Conservation (phyloP, 192 early-diverging fungal species). For the Mortierella alpina region DNA sequence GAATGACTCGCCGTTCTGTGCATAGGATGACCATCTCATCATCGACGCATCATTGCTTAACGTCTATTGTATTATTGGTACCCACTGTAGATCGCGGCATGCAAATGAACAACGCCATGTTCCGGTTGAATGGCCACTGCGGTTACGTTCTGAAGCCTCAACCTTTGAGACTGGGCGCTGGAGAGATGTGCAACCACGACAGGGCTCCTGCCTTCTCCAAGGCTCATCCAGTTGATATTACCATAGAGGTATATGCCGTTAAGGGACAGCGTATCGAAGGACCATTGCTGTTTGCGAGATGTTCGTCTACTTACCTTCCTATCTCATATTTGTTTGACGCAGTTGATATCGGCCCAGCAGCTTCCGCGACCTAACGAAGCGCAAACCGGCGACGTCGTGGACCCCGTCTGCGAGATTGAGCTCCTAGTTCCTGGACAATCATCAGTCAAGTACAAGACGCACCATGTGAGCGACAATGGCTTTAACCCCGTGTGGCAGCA, state of each 20-base stretch:
- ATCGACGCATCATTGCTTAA: background rate
- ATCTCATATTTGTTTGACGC: background rate
- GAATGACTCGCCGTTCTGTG: background rate
- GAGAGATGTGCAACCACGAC: conserved; percentile 31
- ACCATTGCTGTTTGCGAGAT: background rate
- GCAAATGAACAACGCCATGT: conserved; percentile 91
- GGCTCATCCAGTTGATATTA: conserved; percentile 34
- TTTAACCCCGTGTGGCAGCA: conserved; percentile 60
- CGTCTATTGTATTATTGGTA: background rate
- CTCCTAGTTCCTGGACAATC: conserved; percentile 55
- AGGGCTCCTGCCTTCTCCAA: conserved; percentile 41
- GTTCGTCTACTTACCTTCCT: background rate
- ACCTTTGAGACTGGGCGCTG: conserved; percentile 41
- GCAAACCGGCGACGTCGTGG: conserved; percentile 59
- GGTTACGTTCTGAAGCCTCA: conserved; percentile 88
- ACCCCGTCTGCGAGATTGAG: conserved; percentile 74
- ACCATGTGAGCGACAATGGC: conserved; percentile 65
- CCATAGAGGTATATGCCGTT: conserved; percentile 42
- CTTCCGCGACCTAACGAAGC: conserved; percentile 72
- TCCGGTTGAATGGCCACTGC: conserved; percentile 71
- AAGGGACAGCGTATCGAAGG: background rate
- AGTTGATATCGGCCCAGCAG: conserved; percentile 78
- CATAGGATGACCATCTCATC: background rate
- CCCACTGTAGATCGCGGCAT: conserved; percentile 69
- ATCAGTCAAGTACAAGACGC: conserved; percentile 61